Base-by-base conservation (phyloP, 1,284 basidiomycete species). In the Lignosus rhinocerotis region DNA sequence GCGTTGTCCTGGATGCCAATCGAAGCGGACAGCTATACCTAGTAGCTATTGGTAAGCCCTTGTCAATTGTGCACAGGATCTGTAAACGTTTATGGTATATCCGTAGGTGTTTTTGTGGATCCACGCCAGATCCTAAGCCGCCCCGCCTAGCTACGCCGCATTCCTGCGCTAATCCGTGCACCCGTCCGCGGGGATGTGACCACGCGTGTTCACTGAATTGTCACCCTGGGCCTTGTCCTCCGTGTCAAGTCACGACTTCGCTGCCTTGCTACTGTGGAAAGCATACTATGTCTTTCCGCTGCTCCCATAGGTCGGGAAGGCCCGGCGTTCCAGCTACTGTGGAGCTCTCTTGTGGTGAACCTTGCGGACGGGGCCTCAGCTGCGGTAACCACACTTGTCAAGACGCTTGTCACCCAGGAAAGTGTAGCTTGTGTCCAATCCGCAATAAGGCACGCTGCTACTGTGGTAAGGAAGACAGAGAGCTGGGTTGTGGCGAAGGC, bases 1-100 rank as follows among this genome's bases (percentile, higher is more conserved):
- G 93, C 79, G 88, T 56, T 96, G 93, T 72, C 93, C 93, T 0
- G 93, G 92, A 0, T 96, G 93, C 75, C 93, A 94, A 68, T 85
- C 84, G 3, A 88, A 86, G 60, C 78, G 93, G 30, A 78, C 80
- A 45, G 72, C 75, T 5, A 81, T 90, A 1, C 90, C 92, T 0
- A 79, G 77, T 3, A 80, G 80, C 3, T 96, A 96, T 71, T 81
- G 82, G 84, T 92, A 61, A 56, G 78, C 72, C 6, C 32, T 14
- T n/a, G 39, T 10, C 44, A n/a, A 41, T 19, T 34, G 10, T 2
- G 21, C n/a, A 50, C 38, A 11, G 11, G 53, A 33, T 43, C 11
- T 46, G 21, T 17, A 14, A 31, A 45, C 51, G 31, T 34, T 10
- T 0, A 32, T 34, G 16, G 41, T 32, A 7, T 4, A 2, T 11